Base-by-base conservation (phyloP, 306 rosid genomes). In the Abrus precatorius region DNA sequence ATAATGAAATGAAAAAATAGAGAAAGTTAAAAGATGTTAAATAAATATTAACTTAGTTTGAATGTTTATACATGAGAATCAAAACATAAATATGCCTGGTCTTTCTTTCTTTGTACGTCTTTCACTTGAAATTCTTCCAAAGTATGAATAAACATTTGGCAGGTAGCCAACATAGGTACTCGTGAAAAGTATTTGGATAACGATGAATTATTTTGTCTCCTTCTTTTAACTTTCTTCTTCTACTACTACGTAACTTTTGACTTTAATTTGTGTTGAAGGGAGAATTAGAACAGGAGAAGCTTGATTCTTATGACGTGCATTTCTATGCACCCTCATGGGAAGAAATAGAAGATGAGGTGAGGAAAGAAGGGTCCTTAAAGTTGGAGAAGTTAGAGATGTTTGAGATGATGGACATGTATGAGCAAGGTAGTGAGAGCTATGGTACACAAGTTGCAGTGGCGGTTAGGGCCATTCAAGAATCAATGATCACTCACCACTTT, bases 381-480 rank as follows among this genome's bases (percentile, higher is more conserved):
- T 71, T 93, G 80, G 97, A 91, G 41, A 84, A 80, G 72, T 33
- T 91, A 13, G 98, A 95, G 80, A 79, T 83, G 85, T 78, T 86
- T 75, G 94, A 90, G 65, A 60, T 88, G 32, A 94, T 87, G 28
- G 94, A 89, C 65, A 85, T 54, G 27, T 72, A 14, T 1, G 78
- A 73, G 0, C 68, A 74, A n/a, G 80, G 64, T 0, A 80, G 68
- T n/a, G 88, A 80, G 79, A 89, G 94, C 77, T 73, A 86, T 69
- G 98, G 98, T 0, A 83, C 62, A 33, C 82, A 69, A 43, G 84
- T 92, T 47, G 96, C 99, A 10, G 92, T 68, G 84, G 64, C 99
- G 11, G 93, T 91, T 3, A 93, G 98, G 83, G 97, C 96, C 70
- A 87, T 95, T 49, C 99, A 95, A 87, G 94, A 93, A 78, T 89